Conservation (phyloP, 2,329 filamentous ascomycete species). For the Calonectria leucothoes region DNA sequence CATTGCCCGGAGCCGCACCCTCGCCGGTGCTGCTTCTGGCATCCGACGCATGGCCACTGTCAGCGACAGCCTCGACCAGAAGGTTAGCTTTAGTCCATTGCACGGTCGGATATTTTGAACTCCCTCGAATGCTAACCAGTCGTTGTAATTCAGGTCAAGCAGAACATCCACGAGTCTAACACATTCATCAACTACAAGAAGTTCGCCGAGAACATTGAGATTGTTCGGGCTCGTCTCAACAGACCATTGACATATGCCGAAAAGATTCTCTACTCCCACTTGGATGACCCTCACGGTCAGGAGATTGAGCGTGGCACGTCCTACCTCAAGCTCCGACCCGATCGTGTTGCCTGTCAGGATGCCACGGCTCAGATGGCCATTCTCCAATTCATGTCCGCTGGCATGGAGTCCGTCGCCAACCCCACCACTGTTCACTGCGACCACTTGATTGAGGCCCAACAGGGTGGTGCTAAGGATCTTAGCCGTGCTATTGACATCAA, state of each 20-base stretch:
- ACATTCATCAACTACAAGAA: conserved; percentile 99
- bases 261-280: conserved; percentile 99
- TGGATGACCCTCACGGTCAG: conserved; percentile 96
- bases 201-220: conserved; percentile 96
- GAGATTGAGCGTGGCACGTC: conserved; percentile 96
- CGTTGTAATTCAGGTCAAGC: conserved; percentile 71
- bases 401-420: conserved; percentile 94
- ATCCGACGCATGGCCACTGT: conserved; percentile 85
- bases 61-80: conserved; percentile 87
- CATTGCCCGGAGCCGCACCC: conserved; percentile 70
- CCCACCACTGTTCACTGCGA: conserved; percentile 98
- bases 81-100: conserved; percentile 65
- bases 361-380: conserved; percentile 99
- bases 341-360: conserved; percentile 99
- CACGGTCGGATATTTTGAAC: not conserved
- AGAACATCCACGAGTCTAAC: conserved; percentile 95
- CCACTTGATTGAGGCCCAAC: conserved; percentile 98
- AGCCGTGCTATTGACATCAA: conserved; percentile 91
- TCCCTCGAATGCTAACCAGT: conserved; percentile 28
- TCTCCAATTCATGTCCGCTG: conserved; percentile 99
- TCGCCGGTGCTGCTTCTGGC: conserved; percentile 67
- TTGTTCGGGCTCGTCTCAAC: conserved; percentile 91
- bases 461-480: conserved; percentile 94
- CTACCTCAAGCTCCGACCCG: conserved; percentile 95
- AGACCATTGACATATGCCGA: conserved; percentile 94